Conservation (phyloP, 108 stramenopile genomes). For the Cafeteria roenbergensis region DNA sequence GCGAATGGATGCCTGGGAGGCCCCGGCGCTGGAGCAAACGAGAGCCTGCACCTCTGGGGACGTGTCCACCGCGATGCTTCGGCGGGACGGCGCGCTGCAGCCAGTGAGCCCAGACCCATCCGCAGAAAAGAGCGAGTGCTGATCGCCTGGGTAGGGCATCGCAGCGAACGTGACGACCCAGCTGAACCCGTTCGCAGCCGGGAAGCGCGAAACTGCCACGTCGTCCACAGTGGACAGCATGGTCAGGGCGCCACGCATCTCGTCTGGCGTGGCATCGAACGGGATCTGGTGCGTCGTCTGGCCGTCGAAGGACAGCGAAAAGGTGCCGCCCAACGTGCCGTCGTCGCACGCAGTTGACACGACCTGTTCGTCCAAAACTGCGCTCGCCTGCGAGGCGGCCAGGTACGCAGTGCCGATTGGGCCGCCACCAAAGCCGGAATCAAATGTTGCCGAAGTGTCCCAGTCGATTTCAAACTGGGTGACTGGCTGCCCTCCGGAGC, state of each 20-base stretch:
- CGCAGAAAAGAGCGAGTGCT: no score
- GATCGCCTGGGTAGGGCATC: slow-evolving; percentile 27
- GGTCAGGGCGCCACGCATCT: not conserved
- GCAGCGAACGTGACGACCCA: slow-evolving; percentile 48
- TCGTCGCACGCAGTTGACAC: slow-evolving; percentile 36
- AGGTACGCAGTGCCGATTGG: slow-evolving; percentile 19
- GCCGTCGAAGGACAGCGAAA: slow-evolving; percentile 55
- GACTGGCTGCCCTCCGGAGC: slow-evolving; percentile 39
- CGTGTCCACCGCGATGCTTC: no score
- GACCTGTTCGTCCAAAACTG: slow-evolving; percentile 47
- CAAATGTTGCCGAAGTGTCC: slow-evolving; percentile 40
- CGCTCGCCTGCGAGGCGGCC: slow-evolving; percentile 22
- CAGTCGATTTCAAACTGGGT: slow-evolving; percentile 55
- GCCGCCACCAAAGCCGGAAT: slow-evolving; percentile 21
- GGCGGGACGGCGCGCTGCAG: no score
- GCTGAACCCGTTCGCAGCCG: slow-evolving; percentile 24
- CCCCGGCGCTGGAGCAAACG: no score
- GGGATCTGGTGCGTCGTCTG: slow-evolving; percentile 44
- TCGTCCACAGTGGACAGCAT: not conserved
- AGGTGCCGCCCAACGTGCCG: slow-evolving; percentile 46
- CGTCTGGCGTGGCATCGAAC: slow-evolving; percentile 36
- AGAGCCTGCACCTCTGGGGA: no score
- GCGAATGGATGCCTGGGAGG: no score
- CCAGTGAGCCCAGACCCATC: no score
- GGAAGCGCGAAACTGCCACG: not conserved